Evolutionary conservation across 148 eudicot genomes (phyloP).

Genomic region (Simmondsia chinensis): DNA sequence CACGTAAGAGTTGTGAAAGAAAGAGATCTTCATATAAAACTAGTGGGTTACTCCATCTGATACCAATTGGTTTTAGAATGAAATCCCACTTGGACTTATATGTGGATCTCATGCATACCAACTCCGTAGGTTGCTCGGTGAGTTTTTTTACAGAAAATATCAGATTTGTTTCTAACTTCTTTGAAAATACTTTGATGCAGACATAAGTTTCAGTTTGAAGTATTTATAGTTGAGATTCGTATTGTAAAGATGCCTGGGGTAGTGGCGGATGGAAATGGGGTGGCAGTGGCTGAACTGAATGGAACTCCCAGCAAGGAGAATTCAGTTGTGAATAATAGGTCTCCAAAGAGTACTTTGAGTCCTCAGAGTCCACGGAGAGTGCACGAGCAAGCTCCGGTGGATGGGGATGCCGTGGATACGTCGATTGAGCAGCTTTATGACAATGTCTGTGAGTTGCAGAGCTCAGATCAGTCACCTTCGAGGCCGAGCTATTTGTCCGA

Average conservation of each 20-base stretch:
- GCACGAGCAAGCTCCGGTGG: constrained; percentile 20
- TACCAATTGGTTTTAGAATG: no score
- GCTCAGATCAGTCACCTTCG: constrained; percentile 96
- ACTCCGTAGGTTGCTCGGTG: no score
- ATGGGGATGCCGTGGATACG: constrained; percentile 43
- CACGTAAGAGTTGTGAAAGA: no score
- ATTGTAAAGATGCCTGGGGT: constrained; percentile 66
- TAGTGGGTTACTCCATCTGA: no score
- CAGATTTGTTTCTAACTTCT: not conserved
- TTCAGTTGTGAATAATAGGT: constrained; percentile 23
- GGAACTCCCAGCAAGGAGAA: constrained; percentile 41
- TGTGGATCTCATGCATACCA: no score
- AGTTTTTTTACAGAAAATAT: no score
- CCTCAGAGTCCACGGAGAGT: constrained; percentile 40
- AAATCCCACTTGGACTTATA: no score
- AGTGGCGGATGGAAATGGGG: constrained; percentile 44
- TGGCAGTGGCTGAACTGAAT: constrained; percentile 38
- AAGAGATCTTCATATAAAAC: no score
- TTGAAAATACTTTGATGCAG: constrained; percentile 17
- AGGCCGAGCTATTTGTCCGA: constrained; percentile 80
- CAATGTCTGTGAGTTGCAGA: constrained; percentile 97
- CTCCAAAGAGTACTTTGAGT: constrained; percentile 37
- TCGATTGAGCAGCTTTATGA: constrained; percentile 93
- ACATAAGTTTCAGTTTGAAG: constrained; percentile 10
- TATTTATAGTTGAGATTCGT: constrained; percentile 4